Evolutionary conservation across 2,329 filamentous ascomycete species (phyloP), one percentile per base, ranked within the genome.

Genomic region (Lecanicillium sp.): DNA sequence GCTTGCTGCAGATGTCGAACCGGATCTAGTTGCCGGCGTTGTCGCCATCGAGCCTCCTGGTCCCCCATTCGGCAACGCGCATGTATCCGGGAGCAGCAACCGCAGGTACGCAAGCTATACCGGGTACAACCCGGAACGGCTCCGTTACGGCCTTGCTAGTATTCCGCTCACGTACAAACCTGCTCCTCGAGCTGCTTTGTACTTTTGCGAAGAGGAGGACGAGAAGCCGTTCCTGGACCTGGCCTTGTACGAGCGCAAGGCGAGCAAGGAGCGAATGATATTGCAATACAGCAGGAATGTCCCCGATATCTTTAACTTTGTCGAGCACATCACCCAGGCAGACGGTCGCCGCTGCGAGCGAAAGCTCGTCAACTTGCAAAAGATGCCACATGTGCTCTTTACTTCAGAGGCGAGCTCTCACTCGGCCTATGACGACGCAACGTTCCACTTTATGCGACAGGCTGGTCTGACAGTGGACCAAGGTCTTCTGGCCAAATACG

Each of bases 351-450:
- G 36, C 29, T n/a, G 17, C 15, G 15, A 40, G 9, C 68, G 70
- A 17, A 61, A 70, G 53, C 62, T 84, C 12, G 57, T 60, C 5
- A 74, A 80, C 26, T 59, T 84, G 7, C 56, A 60, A 2, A 64
- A 65, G 14, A 65, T 79, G 5, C 72, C 69, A 0, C 70, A 75
- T 5, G 59, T 76, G 2, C 52, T 81, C 14, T 55, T 79, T 21
- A 80, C 76, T 0, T 65, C 65, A 0, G 72, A 80, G 48, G 72
- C 78, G 3, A 75, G 73, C 44, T 71, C 68, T n/a, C 79, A 82
- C 58, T 62, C 65, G 2, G 59, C 64, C 9, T 82, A 74, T 51
- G 79, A 83, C 54, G 72, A 75, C 59, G 78, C 75, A 29, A 78
- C 73, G 0, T 69, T 74, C 2, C 52, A 60, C 11, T 82, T 74